Conservation (phyloP, 768 basidiomycete genomes). For the Hericium alpestre region DNA sequence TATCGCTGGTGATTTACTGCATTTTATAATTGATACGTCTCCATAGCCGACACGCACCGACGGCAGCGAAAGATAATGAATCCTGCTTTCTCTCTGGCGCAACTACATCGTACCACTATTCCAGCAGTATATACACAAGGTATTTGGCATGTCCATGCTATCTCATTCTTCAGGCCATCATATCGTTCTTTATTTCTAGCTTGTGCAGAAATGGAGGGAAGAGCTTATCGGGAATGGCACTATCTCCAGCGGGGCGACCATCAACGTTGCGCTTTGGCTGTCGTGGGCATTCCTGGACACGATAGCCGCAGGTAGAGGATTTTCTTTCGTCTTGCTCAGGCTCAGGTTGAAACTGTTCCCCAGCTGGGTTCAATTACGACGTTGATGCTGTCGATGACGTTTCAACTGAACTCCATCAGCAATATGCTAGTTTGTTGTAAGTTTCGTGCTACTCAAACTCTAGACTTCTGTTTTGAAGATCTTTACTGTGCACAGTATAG, state of each 20-base stretch:
- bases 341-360: neutral
- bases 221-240: neutral
- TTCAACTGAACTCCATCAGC: neutral
- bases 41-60: neutral
- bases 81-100: neutral
- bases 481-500: conserved; percentile 1
- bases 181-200: neutral
- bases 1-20: neutral
- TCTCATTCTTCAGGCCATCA: too few relatives aligned
- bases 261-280: neutral
- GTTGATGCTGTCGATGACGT: neutral
- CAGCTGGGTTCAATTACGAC: neutral
- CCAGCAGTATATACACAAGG: neutral
- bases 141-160: neutral
- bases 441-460: neutral
- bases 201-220: neutral
- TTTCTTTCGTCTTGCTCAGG: neutral
- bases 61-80: conserved; percentile 2
- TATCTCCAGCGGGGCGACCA: neutral
- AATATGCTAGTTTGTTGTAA: neutral
- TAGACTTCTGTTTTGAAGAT: neutral
- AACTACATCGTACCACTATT: neutral
- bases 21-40: neutral
- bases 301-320: neutral
- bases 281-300: neutral